Conservation (phyloP, 352 stramenopile species). For the Phytophthora litchii region DNA sequence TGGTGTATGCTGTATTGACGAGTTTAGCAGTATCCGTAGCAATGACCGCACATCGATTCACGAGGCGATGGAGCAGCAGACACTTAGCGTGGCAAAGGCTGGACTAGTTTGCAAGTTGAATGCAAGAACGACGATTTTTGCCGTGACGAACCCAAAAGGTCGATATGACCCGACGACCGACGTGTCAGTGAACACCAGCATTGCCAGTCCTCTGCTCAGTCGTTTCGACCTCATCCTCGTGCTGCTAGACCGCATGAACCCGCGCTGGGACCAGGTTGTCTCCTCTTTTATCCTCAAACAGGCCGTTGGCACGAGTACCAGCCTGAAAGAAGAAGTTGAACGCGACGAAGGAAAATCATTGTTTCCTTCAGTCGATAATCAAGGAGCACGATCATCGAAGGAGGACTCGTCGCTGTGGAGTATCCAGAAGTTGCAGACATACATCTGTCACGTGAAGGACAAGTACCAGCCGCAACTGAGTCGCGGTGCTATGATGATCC, state of each 20-base stretch:
- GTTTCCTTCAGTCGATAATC: conserved; percentile 18
- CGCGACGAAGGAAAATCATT: conserved; percentile 21
- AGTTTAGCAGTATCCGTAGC: conserved; percentile 96
- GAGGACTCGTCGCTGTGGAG: conserved; percentile 61
- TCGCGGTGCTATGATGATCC: conserved; percentile 78
- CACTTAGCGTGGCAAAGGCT: conserved; percentile 96
- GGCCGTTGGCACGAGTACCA: conserved; percentile 49
- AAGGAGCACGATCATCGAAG: conserved; percentile 4
- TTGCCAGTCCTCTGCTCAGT: conserved; percentile 95
- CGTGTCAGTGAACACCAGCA: conserved; percentile 95
- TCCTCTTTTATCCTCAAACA: conserved; percentile 95
- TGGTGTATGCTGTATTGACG: conserved; percentile 97
- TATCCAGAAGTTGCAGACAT: conserved; percentile 91
- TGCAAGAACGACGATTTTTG: conserved; percentile 94
- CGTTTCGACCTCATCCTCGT: conserved; percentile 98
- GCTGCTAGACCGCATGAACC: conserved; percentile 90
- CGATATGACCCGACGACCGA: conserved; percentile 86
- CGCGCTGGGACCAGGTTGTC: conserved; percentile 93
- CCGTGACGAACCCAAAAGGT: conserved; percentile 95
- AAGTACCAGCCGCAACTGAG: conserved; percentile 87
- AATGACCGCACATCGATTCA: conserved; percentile 95
- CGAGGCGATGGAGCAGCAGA: conserved; percentile 99
- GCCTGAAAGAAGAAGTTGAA: conserved; percentile 33
- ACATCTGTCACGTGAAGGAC: conserved; percentile 92
- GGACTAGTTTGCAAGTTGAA: conserved; percentile 98